Base-by-base conservation (phyloP, 805 yeast species). In the Metschnikowia noctiluminum region DNA sequence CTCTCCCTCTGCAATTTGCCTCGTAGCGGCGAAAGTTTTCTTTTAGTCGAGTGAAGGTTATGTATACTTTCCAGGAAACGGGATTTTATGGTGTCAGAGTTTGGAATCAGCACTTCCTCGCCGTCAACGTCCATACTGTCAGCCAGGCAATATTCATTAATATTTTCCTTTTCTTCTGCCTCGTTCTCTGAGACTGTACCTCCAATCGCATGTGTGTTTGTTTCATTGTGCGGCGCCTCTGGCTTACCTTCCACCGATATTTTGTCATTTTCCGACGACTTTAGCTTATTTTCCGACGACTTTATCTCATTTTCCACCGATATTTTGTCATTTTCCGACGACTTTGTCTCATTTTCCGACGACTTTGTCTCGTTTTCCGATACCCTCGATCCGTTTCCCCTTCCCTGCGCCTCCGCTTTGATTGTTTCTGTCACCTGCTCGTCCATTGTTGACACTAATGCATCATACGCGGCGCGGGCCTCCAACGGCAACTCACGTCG, bases 401-500 rank as follows among this genome's bases (percentile, higher is more conserved):
- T 21, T 21, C 21, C 21, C 21, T 21, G 21, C 21, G 39, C 59
- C 38, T 52, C 59, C 50, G 54, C 70, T 31, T 51, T 61, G 36
- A 66, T 56, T 7, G 63, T 54, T 26, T 51, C 53, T 31, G 68
- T 60, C 7, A 67, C 69, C 54, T 63, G 60, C 39, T 53, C 49
- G 58, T 72, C 75, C 13, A 71, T 59, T 35, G 62, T 47, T 12
- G 46, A 40, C 7, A 70, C 62, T 58, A 71, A 40, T 35, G 66
- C 61, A 40, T 68, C 66, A 53, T 74, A 78, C n/a, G 59, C 61
- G 10, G 57, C 56, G 34, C 61, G 70, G 7, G 78, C 68, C 43
- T 63, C 61, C 10, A 53, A 51, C 0, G 89, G 90, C 11, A 78
- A 69, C 15, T 72, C 72, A 43, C 80, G 71, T 43, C 94, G 68